Evolutionary conservation across 306 rosid genomes (phyloP).

Genomic region (Quercus bicolor): DNA sequence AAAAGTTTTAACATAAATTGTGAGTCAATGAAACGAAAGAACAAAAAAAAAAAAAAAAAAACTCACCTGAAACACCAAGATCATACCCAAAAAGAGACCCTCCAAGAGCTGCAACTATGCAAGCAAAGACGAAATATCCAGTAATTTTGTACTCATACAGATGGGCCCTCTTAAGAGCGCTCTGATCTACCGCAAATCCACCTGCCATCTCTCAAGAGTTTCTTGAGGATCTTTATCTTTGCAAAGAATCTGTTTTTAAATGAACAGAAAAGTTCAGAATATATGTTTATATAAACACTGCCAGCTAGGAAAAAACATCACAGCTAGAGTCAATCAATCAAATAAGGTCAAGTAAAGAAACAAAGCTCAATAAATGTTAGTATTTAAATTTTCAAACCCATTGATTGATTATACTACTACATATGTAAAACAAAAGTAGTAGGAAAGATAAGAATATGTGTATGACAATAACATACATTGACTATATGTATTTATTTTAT

Average conservation of each 20-base stretch:
- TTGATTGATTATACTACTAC: background rate
- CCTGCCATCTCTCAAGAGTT: slow-evolving; percentile 53
- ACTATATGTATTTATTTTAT: background rate
- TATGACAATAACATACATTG: background rate
- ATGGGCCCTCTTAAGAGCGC: slow-evolving; percentile 51
- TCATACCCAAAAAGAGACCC: slow-evolving; percentile 90
- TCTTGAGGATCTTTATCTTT: background rate
- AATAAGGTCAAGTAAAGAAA: background rate
- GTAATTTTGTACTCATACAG: slow-evolving; percentile 67
- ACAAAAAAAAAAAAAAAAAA: background rate
- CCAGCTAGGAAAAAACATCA: background rate
- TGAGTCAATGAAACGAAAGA: background rate
- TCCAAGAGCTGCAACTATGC: slow-evolving; percentile 82
- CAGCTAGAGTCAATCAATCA: background rate
- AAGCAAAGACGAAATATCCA: slow-evolving; percentile 57
- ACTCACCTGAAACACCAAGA: slow-evolving; percentile 88
- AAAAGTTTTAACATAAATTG: background rate
- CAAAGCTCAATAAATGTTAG: background rate
- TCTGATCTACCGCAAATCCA: slow-evolving; percentile 42
- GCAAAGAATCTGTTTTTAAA: background rate
- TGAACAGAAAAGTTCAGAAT: background rate
- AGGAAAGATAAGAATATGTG: background rate
- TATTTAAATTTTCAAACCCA: background rate
- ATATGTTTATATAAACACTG: background rate
- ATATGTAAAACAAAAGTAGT: background rate